Base-by-base conservation (phyloP, 495 filamentous ascomycete genomes). In the Xylaria nigripes region DNA sequence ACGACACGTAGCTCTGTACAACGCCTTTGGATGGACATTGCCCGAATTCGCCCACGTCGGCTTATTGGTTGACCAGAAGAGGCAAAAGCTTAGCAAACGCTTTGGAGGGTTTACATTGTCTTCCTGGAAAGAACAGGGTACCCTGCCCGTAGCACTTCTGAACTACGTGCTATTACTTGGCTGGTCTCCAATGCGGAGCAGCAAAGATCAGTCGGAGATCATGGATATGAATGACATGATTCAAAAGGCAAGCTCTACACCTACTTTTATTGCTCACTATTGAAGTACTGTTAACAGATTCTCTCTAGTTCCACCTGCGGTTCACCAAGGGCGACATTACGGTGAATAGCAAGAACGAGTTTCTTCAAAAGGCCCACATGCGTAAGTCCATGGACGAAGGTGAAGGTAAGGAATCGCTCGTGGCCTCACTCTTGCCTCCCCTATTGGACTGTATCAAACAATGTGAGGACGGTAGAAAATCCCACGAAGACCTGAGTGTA, bases 291-390 rank as follows among this genome's bases (percentile, higher is more conserved):
- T 43, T 48, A 22, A 60, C 32, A 9, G n/a, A 10, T 0, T 49
- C 25, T 48, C 5, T 22, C 22, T 34, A 85, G 81, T 95, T 96
- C 63, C 79, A 81, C 54, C 72, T 93, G 56, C 84, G 86, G 61
- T 90, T 96, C 65, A 96, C 89, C 13, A 85, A 83, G 56, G 92
- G 93, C 8, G 90, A 97, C 69, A 86, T 88, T n/a, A 81, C 83
- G 10, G 87, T 96, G 22, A 79, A 81, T n/a, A 79, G 80, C 45
- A 97, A 97, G 63, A 78, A 96, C 9, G 76, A 77, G 61, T 90
- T 83, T 64, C 75, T 98, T 12, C 90, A 97, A 62, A 82, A 81
- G 49, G 76, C 75, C 23, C 89, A 96, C 68, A 78, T 70, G 25
- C 53, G 54, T 10, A 62, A 58, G 4, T 55, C 66, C 12, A 32